Conservation (phyloP, 2,329 filamentous ascomycete genomes). For the Colletotrichum musae region DNA sequence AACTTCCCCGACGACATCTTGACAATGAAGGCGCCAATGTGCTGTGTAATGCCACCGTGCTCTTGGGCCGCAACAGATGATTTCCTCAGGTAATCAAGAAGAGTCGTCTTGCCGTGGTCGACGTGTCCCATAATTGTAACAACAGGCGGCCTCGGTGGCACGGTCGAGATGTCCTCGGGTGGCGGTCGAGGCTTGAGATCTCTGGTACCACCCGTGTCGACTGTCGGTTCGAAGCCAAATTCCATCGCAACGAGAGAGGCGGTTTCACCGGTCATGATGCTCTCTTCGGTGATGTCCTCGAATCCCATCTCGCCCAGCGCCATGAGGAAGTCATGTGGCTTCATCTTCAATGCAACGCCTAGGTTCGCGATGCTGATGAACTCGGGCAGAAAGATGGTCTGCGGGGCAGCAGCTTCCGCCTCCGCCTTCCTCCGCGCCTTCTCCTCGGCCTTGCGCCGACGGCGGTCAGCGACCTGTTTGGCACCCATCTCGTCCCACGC, state of each 20-base stretch:
- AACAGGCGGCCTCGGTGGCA: constrained; percentile 88
- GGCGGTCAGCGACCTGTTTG: constrained; percentile 54
- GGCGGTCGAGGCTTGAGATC: constrained; percentile 81
- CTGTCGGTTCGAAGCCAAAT: constrained; percentile 89
- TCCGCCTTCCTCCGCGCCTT: constrained; percentile 58
- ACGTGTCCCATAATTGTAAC: constrained; percentile 99
- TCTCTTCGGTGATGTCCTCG: constrained; percentile 84
- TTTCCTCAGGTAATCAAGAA: constrained; percentile 93
- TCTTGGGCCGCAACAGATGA: constrained; percentile 92
- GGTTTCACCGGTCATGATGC: constrained; percentile 91
- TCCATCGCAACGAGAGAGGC: constrained; percentile 92
- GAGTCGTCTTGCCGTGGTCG: constrained; percentile 97
- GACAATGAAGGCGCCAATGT: constrained; percentile 97
- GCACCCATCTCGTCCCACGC: constrained; percentile 57
- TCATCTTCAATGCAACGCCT: constrained; percentile 80
- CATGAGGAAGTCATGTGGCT: constrained; percentile 77
- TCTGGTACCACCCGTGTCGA: constrained; percentile 74
- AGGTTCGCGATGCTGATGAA: constrained; percentile 92
- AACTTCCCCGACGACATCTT: constrained; percentile 86
- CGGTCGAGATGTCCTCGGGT: constrained; percentile 74
- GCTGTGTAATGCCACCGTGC: constrained; percentile 97
- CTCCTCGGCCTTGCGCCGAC: constrained; percentile 59
- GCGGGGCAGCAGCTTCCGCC: constrained; percentile 55
- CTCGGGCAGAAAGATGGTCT: constrained; percentile 82
- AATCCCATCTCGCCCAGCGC: constrained; percentile 91